Base-by-base conservation (phyloP, 2,329 filamentous ascomycete species). In the Sarocladium strictum region DNA sequence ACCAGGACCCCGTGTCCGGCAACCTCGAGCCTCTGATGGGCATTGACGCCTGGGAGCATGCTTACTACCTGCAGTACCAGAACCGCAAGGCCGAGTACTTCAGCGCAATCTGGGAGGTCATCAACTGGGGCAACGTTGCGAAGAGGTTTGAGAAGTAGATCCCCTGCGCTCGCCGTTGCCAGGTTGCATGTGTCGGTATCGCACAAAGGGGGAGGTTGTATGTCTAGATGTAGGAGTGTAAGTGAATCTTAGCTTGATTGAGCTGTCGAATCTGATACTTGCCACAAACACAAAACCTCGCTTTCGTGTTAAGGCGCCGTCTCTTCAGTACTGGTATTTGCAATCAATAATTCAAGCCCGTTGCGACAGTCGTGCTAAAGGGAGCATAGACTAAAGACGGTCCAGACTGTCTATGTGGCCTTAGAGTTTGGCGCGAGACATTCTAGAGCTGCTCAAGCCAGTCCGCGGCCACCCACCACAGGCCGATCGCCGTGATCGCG, bases 1-100 rank as follows among this genome's bases (percentile, higher is more conserved):
- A 95, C 78, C 90, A 96, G 76, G 90, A 96, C 70, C 89, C 92
- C 24, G 88, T 97, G 27, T 81, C 90, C 14, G 91, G 91, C 51
- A 87, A 87, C 69, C 90, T 87, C 69, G 80, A 84, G 65, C 92
- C 92, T 35, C 77, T 97, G 50, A 76, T 97, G 47, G 92, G 92
- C 55, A 87, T 97, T 65, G 92, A 97, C 76, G 92, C 91, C 54
- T 96, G 91, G 91, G 91, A 96, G 79, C 91, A 96, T 74, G 91
- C 91, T 53, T 96, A 95, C 79, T 95, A 96, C 76, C 80, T 96
- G 58, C 90, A 96, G 77, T 96, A 96, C 76, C 83, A 96, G 83
- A 96, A 96, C 80, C 86, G 90, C 73, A 96, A 96, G 84, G 91
- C 87, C 56, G 91, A 96, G 77, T 96, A 96, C 80, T 96, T 96